A percentile compares a stretch with the other conserved stretches of the same genome.
Evolutionary conservation across 176 grass and related monocot species (phyloP).

Genomic region (Areca catechu): DNA sequence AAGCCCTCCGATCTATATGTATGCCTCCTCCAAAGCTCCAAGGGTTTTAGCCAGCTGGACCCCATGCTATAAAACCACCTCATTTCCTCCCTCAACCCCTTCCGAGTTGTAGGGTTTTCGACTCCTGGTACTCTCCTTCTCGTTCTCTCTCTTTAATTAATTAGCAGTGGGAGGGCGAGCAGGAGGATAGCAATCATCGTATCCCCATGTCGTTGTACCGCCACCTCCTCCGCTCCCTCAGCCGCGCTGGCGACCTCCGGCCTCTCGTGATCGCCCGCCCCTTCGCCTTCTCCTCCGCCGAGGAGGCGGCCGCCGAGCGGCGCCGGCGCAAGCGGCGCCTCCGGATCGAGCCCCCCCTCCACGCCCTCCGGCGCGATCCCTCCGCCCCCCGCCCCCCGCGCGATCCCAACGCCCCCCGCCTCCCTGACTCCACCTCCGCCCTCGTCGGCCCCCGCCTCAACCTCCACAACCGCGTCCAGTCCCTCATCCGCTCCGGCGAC

Average conservation of each 20-base stretch:
- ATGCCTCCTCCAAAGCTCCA: no score
- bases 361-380: conserved; percentile 35
- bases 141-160: no score
- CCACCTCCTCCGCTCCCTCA: no score
- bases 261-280: neutral
- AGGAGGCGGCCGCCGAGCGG: conserved; percentile 37
- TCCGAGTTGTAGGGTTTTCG: no score
- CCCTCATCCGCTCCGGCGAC: conserved; percentile 30
- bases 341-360: conserved; percentile 52
- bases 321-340: conserved; percentile 48
- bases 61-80: no score
- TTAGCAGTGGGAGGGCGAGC: no score
- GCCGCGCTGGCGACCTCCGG: conserved; percentile 3
- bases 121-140: no score
- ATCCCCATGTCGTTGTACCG: no score
- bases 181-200: no score
- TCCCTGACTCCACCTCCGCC: neutral
- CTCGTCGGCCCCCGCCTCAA: conserved; percentile 7
- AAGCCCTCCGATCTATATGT: no score
- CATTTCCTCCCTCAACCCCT: no score
- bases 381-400: conserved; percentile 3
- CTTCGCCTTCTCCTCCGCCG: conserved; percentile 23
- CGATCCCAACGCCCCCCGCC: neutral
- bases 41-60: no score
- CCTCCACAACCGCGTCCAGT: conserved; percentile 1